Evolutionary conservation across 2,329 filamentous ascomycete species (phyloP), one percentile per base, ranked within the genome.

Genomic region (Rutstroemia sp.): DNA sequence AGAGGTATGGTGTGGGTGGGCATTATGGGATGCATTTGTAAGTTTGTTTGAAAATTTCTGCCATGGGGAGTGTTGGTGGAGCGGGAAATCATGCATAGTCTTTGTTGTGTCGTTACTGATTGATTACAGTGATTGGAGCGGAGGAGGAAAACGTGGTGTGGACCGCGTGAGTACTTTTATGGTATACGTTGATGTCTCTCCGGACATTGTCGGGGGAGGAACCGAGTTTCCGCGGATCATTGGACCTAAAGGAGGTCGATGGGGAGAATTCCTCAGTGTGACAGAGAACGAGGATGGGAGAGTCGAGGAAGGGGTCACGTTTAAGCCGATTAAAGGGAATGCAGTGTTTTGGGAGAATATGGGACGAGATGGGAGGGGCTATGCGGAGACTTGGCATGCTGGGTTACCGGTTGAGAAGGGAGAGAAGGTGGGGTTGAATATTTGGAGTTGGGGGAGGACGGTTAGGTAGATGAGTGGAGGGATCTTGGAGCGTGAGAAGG

Each of bases 321-420:
- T 85, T 64, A 80, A 78, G 65, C 77, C 81, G 0, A 74, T 78
- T 42, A 74, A 74, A 56, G 79, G 80, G 0, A 81, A 81, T 70
- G 82, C 81, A 1, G 75, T 85, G 1, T 85, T 79, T 58, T 85
- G 82, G 82, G 77, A 79, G 70, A 85, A 85, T 67, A 72, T 84
- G 56, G 71, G 76, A 41, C 59, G 71, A 0, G 78, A 83, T 67
- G 81, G 81, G 2, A 73, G 70, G 21, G 80, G 80, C 12, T 81
- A 80, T 63, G 71, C 74, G 57, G 79, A 84, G 69, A 81, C 78
- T 34, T 81, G 81, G 73, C 82, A 85, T 73, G 80, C 80, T 45
- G 81, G 79, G 5, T 71, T 83, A 64, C 80, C 81, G 8, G 81
- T 85, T 0, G 69, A 70, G 49, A 72, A 68, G 42, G 82, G 82